phyloP scores from a whole-genome alignment of 345 rosid species.

The Populus ilicifolia region DNA sequence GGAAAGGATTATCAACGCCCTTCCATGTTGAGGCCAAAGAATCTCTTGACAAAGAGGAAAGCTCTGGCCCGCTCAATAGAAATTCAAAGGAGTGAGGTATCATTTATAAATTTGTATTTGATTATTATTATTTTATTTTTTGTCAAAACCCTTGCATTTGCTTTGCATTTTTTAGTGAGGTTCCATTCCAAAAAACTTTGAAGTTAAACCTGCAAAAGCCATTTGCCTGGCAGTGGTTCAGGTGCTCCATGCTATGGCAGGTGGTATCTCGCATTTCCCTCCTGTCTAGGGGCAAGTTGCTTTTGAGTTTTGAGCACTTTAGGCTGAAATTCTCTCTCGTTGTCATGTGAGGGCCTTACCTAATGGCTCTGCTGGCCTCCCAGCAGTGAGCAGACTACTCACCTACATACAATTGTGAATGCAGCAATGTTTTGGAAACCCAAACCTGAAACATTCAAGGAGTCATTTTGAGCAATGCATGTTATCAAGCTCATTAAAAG shows the following conservation, averaged over 20 bases:
- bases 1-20: constrained; percentile 89
- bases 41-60: constrained; percentile 91
- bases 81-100: constrained; percentile 88
- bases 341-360: no score
- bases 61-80: constrained; percentile 96
- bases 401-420: no score
- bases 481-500: no score
- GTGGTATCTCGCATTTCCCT: background rate
- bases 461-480: no score
- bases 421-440: no score
- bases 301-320: background rate
- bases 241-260: background rate
- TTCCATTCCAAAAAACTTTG: background rate
- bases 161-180: background rate
- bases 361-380: no score
- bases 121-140: background rate
- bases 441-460: no score
- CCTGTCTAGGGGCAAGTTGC: background rate
- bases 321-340: no score
- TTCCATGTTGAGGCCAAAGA: constrained; percentile 68
- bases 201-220: background rate
- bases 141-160: constrained; percentile 10
- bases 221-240: background rate
- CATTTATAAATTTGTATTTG: background rate
- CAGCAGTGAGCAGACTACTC: no score